Conservation (phyloP, 2,329 filamentous ascomycete species). For the Diplocarpon mali region DNA sequence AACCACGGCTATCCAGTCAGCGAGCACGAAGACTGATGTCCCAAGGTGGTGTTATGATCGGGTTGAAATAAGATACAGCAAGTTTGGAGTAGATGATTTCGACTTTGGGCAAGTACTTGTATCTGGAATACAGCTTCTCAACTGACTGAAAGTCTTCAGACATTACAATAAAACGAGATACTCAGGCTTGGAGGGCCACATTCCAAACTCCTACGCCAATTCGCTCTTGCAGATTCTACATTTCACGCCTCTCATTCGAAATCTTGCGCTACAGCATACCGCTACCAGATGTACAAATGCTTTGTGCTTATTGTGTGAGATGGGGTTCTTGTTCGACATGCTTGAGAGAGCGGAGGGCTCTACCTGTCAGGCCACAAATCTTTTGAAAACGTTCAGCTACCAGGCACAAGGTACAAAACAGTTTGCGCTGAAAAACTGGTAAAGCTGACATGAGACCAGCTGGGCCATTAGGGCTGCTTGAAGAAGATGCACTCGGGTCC, state of each 20-base stretch:
- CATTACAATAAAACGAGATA: slow-evolving; percentile 92
- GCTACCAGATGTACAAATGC: slow-evolving; percentile 76
- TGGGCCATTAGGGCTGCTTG: slow-evolving; percentile 66
- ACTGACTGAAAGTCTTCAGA: slow-evolving; percentile 32
- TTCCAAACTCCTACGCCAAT: slow-evolving; percentile 93
- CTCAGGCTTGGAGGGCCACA: slow-evolving; percentile 91
- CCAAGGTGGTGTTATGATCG: slow-evolving; percentile 75
- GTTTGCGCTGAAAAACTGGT: neutral
- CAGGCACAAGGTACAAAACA: slow-evolving; percentile 54
- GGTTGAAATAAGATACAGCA: slow-evolving; percentile 97
- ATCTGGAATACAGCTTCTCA: neutral
- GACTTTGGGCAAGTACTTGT: slow-evolving; percentile 65
- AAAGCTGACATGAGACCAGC: slow-evolving; percentile 34
- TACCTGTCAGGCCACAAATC: slow-evolving; percentile 92
- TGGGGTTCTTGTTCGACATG: slow-evolving; percentile 97
- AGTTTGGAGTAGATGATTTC: slow-evolving; percentile 98
- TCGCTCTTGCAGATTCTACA: slow-evolving; percentile 82
- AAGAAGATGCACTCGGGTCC: slow-evolving; percentile 67
- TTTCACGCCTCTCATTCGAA: slow-evolving; percentile 80
- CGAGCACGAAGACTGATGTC: slow-evolving; percentile 69
- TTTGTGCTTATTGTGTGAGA: slow-evolving; percentile 79
- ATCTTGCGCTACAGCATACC: slow-evolving; percentile 79
- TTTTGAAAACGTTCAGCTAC: slow-evolving; percentile 79
- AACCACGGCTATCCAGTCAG: slow-evolving; percentile 57
- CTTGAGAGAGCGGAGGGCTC: slow-evolving; percentile 88